Conservation (phyloP, 1,284 basidiomycete species). For the Nidula niveotomentosa region DNA sequence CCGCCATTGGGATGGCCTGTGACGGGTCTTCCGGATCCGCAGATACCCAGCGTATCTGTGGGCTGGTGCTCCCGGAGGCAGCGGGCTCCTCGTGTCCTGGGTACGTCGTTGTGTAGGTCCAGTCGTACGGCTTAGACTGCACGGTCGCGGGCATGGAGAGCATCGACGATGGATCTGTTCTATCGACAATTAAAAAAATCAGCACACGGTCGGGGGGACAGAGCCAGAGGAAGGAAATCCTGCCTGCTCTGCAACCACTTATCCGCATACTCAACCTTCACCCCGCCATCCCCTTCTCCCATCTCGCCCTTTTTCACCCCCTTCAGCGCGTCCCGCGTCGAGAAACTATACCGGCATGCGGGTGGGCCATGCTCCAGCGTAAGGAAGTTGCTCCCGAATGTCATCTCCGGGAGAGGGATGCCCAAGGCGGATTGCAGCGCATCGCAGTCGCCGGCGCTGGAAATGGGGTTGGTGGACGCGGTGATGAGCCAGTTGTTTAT, state of each 20-base stretch:
- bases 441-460: conserved; percentile 75
- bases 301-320: conserved; percentile 80
- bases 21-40: conserved; percentile 51
- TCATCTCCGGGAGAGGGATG: conserved; percentile 95
- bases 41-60: conserved; percentile 37
- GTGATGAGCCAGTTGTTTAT: conserved; percentile 66
- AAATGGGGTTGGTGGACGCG: conserved; percentile 69
- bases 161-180: conserved; percentile 62
- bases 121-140: conserved; percentile 89
- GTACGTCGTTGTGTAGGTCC: conserved; percentile 96
- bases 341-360: conserved; percentile 70
- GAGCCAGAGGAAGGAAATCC: conserved; percentile 15
- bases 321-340: conserved; percentile 68
- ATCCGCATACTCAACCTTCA: conserved; percentile 94
- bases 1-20: conserved; percentile 77
- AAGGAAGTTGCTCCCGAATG: conserved; percentile 87
- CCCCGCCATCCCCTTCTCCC: conserved; percentile 79
- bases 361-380: conserved; percentile 61
- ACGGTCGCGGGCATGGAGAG: conserved; percentile 74
- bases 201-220: conserved; percentile 7
- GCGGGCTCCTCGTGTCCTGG: conserved; percentile 50
- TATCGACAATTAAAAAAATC: conserved; percentile 24
- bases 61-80: neutral
- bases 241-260: conserved; percentile 91
- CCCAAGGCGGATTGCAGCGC: conserved; percentile 62